phyloP scores from a whole-genome alignment of 345 rosid genomes.

The Hibiscus mutabilis region DNA sequence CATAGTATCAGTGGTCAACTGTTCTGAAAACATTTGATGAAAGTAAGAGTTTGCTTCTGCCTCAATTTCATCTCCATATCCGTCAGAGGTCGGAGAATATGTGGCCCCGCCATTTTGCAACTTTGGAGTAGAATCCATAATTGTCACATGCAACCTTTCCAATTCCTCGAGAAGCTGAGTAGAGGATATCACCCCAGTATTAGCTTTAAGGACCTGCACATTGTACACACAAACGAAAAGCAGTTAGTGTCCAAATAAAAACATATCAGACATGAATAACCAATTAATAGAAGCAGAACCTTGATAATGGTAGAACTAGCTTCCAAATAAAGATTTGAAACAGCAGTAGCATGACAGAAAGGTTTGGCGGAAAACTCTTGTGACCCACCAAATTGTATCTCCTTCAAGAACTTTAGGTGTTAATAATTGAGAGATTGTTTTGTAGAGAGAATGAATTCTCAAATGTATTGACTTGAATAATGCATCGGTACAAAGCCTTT shows the following conservation, averaged over 20 bases:
- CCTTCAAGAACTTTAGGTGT: conserved; percentile 72
- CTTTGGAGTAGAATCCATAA: conserved; percentile 45
- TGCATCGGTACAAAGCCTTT: too few species aligned
- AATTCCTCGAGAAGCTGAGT: conserved; percentile 61
- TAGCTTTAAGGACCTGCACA: conserved; percentile 63
- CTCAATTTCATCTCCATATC: conserved; percentile 79
- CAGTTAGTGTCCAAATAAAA: background rate
- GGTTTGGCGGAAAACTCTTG: conserved; percentile 54
- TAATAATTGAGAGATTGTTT: too few species aligned
- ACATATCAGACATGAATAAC: background rate
- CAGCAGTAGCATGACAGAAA: conserved; percentile 49
- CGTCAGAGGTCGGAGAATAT: conserved; percentile 56
- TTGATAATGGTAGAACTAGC: conserved; percentile 51
- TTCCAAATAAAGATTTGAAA: conserved; percentile 54
- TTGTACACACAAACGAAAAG: background rate
- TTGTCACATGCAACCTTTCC: conserved; percentile 50
- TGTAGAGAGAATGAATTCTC: too few species aligned
- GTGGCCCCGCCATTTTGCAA: conserved; percentile 71
- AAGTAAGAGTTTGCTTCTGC: conserved; percentile 89
- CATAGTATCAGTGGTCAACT: conserved; percentile 75
- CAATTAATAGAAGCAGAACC: conserved; percentile 32
- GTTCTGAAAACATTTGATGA: conserved; percentile 91
- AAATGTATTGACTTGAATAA: too few species aligned
- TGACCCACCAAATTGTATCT: conserved; percentile 55
- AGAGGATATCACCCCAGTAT: conserved; percentile 35